A percentile compares a stretch with the other conserved stretches of the same genome.
phyloP scores from a whole-genome alignment of 805 yeast genomes.

The Wickerhamiella cacticola region DNA sequence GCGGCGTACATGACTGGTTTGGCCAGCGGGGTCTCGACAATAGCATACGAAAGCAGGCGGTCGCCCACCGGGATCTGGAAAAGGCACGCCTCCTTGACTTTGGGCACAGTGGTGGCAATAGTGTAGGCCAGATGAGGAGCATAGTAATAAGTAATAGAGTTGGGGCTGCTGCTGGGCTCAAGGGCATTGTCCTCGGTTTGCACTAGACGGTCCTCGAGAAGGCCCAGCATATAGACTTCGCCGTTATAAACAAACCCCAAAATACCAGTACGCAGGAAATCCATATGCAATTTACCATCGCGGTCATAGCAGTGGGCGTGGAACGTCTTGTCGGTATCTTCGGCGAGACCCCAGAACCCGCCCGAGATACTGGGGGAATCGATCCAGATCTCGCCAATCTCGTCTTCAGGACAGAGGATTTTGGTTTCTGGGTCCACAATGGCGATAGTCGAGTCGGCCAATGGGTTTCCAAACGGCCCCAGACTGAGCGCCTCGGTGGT shows the following conservation, averaged over 20 bases:
- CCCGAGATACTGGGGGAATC: constrained; percentile 86
- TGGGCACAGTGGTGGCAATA: constrained; percentile 65
- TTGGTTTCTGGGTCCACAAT: constrained; percentile 89
- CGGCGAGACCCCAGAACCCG: constrained; percentile 66
- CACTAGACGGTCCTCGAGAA: constrained; percentile 76
- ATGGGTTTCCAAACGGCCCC: constrained; percentile 87
- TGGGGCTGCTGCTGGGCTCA: not conserved
- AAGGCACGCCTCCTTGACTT: constrained; percentile 80
- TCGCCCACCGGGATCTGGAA: constrained; percentile 72
- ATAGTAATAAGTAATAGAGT: constrained; percentile 50
- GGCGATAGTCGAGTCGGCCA: constrained; percentile 89
- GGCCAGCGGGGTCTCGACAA: constrained; percentile 62
- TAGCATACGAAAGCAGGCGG: constrained; percentile 73
- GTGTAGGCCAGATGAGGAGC: constrained; percentile 80
- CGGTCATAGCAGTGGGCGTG: constrained; percentile 71
- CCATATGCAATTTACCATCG: constrained; percentile 56
- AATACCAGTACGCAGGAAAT: constrained; percentile 80
- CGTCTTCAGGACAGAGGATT: constrained; percentile 56
- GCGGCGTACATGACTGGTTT: constrained; percentile 13
- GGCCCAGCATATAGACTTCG: constrained; percentile 74
- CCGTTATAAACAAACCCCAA: constrained; percentile 83
- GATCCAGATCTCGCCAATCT: constrained; percentile 96
- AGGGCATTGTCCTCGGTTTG: not conserved
- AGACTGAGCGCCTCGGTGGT: constrained; percentile 35
- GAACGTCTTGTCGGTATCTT: constrained; percentile 60